Conservation (phyloP, 2,329 filamentous ascomycete genomes). For the Colletotrichum theobromicola region DNA sequence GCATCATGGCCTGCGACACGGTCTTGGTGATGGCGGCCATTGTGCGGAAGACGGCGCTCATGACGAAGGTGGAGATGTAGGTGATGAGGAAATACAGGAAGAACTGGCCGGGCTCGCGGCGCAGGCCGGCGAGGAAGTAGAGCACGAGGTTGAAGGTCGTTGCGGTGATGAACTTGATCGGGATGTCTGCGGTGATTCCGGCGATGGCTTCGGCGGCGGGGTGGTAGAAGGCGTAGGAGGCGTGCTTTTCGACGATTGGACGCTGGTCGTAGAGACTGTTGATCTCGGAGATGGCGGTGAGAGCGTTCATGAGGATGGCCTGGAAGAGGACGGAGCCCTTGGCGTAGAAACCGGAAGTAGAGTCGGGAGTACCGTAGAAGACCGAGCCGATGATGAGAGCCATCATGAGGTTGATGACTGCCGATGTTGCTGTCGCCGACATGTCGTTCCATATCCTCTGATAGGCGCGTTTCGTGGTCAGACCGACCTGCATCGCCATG, state of each 20-base stretch:
- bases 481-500: slow-evolving; percentile 56
- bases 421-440: slow-evolving; percentile 49
- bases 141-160: slow-evolving; percentile 59
- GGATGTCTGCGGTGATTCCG: slow-evolving; percentile 59
- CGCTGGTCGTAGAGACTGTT: slow-evolving; percentile 47
- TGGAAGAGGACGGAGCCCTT: slow-evolving; percentile 65
- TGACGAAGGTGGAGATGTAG: slow-evolving; percentile 71
- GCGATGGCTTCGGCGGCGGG: slow-evolving; percentile 59
- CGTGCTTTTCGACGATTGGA: slow-evolving; percentile 55
- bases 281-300: slow-evolving; percentile 63
- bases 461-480: slow-evolving; percentile 57
- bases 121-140: slow-evolving; percentile 61
- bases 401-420: slow-evolving; percentile 56
- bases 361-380: slow-evolving; percentile 57
- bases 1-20: slow-evolving; percentile 60
- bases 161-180: slow-evolving; percentile 59
- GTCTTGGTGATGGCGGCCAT: slow-evolving; percentile 75
- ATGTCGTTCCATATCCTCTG: slow-evolving; percentile 59
- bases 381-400: slow-evolving; percentile 67
- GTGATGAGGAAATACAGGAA: slow-evolving; percentile 79
- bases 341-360: slow-evolving; percentile 56
- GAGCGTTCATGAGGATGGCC: slow-evolving; percentile 63
- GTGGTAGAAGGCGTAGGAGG: slow-evolving; percentile 56
- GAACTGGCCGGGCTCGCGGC: slow-evolving; percentile 68
- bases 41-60: slow-evolving; percentile 78